Evolutionary conservation across 2,329 filamentous ascomycete species (phyloP).

Genomic region (Alternaria postmessia): DNA sequence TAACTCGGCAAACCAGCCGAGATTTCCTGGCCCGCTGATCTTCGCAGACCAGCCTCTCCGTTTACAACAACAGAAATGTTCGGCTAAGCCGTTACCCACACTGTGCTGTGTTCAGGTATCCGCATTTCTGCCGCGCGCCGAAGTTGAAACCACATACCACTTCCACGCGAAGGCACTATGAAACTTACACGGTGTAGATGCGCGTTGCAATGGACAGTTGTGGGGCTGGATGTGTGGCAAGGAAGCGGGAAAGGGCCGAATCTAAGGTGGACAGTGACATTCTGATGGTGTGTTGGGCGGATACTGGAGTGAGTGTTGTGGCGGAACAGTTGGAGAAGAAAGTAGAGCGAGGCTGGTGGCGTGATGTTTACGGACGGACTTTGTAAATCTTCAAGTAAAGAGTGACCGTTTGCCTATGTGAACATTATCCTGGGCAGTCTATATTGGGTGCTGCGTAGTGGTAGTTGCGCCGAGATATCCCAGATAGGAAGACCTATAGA

Average conservation of each 20-base stretch:
- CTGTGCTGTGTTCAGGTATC: not conserved
- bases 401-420: too few relatives aligned
- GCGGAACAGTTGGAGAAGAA: not conserved
- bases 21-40: not conserved
- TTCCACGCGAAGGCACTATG: constrained; percentile 5
- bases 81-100: constrained; percentile 1
- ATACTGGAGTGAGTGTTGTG: not conserved
- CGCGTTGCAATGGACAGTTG: not conserved
- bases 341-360: constrained; percentile 2
- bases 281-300: not conserved
- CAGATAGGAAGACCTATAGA: not conserved
- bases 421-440: not conserved
- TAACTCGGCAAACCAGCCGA: constrained; percentile 1
- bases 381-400: not conserved
- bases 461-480: not conserved
- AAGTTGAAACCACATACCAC: constrained; percentile 4
- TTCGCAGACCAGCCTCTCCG: constrained; percentile 1
- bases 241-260: not conserved
- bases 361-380: not conserved
- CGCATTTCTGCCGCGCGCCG: constrained; percentile 6
- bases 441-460: not conserved
- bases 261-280: not conserved
- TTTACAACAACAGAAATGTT: not conserved
- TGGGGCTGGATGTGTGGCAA: not conserved
- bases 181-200: not conserved